Evolutionary conservation across 148 eudicot species (phyloP), one percentile per base, ranked within the genome.

Genomic region (Bassia scoparia): DNA sequence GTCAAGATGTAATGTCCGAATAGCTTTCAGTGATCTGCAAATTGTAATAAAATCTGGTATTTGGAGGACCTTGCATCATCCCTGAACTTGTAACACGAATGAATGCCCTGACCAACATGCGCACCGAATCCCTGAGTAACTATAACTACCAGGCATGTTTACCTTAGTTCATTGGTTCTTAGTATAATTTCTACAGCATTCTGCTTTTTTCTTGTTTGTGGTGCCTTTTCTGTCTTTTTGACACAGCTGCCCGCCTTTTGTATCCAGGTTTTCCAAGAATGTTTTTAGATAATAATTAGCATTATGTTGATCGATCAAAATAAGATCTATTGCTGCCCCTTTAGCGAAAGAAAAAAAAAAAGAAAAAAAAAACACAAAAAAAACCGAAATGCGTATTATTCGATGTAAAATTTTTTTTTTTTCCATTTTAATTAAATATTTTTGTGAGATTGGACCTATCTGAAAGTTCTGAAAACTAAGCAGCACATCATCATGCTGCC

Each of bases 81-180:
- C 70, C 86, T 63, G 77, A 79, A 67, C 54, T 55, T 66, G 80
- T 69, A 53, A 61, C 72, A 75, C 75, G n/a, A n/a, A 70, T 46
- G 82, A 85, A 35, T 74, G 59, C 75, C 80, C 56, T 26, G 86
- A 81, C 27, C 86, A 63, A 61, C 71, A 66, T 7, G 69, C 66
- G 76, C 69, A 46, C 85, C 31, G 71, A 84, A 68, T 75, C 89
- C 46, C 73, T n/a, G n/a, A n/a, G n/a, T n/a, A n/a, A n/a, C n/a
- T n/a, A n/a, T n/a, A n/a, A n/a, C n/a, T n/a, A n/a, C n/a, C n/a
- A n/a, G n/a, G n/a, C n/a, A n/a, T n/a, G n/a, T n/a, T n/a, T n/a
- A n/a, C n/a, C 91, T 33, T 85, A 88, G 97, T 96, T 95, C 87
- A 5, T 21, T 61, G 23, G 50, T 21, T 70, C 38, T 20, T 53